phyloP scores from a whole-genome alignment of 495 filamentous ascomycete genomes.

The Paragyromitra xinjiangensis region DNA sequence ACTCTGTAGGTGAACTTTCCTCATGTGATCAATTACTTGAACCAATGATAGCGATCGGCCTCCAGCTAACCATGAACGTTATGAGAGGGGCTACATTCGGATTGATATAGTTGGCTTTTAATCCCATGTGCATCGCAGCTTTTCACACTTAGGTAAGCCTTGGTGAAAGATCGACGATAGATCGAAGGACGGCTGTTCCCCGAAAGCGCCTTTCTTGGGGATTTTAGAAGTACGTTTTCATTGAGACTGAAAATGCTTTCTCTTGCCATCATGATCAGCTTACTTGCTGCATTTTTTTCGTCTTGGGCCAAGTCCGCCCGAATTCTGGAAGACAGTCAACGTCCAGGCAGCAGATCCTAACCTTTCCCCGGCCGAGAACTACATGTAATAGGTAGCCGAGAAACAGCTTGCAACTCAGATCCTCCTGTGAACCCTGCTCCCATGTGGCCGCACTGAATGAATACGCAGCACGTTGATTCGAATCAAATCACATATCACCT shows the following conservation, averaged over 20 bases:
- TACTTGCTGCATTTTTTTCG: no score
- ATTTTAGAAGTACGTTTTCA: background rate
- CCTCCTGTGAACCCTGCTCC: background rate
- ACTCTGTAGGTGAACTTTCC: no score
- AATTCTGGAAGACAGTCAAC: no score
- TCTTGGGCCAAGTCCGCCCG: no score
- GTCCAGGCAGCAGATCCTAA: no score
- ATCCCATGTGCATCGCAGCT: background rate
- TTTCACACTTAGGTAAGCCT: background rate
- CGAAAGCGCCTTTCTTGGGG: background rate
- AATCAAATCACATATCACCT: conserved; percentile 3
- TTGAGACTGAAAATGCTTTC: background rate
- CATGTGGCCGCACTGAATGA: background rate
- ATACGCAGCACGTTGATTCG: background rate
- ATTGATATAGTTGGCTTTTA: background rate
- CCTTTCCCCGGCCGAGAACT: background rate
- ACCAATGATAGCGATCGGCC: no score
- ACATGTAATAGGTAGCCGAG: background rate
- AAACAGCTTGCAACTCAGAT: background rate
- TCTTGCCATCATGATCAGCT: no score
- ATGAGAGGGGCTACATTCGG: no score
- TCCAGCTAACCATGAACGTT: no score
- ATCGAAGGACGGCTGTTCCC: background rate
- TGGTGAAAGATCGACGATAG: background rate
- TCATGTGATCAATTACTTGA: no score